Conservation (phyloP, 2,329 filamentous ascomycete species). For the Diaporthe sp. region DNA sequence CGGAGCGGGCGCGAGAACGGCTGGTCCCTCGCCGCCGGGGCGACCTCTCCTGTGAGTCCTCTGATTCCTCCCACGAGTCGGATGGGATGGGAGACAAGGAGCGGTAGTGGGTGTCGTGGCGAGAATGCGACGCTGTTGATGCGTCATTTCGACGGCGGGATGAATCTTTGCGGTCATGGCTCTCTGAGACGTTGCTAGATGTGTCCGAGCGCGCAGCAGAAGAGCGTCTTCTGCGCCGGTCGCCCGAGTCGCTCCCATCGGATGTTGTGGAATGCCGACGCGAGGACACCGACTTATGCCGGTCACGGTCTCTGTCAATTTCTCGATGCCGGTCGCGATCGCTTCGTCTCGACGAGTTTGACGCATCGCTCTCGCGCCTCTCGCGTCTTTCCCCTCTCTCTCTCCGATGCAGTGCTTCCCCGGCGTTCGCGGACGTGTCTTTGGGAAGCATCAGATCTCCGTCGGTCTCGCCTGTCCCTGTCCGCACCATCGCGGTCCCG, state of each 20-base stretch:
- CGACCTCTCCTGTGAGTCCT: not conserved
- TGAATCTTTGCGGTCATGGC: not conserved
- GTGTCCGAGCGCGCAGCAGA: not conserved
- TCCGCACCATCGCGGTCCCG: not conserved
- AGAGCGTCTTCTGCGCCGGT: not conserved
- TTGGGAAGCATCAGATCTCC: not conserved
- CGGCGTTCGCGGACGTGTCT: not conserved
- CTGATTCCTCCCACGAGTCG: conserved; percentile 28
- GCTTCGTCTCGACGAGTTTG: conserved; percentile 1
- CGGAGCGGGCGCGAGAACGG: not conserved
- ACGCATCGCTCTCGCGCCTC: conserved; percentile 2
- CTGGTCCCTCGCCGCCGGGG: not conserved
- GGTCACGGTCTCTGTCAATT: not conserved
- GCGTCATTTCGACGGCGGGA: conserved; percentile 1
- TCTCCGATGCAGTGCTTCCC: not conserved
- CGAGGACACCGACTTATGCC: not conserved
- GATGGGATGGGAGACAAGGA: conserved; percentile 33
- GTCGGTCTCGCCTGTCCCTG: not conserved
- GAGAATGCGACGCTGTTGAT: conserved; percentile 8
- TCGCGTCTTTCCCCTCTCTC: not conserved
- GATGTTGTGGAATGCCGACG: not conserved
- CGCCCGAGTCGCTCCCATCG: not conserved
- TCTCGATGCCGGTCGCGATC: conserved; percentile 4
- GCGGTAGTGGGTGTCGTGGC: conserved; percentile 24
- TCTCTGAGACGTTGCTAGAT: conserved; percentile 4